Conservation (phyloP, 2,329 filamentous ascomycete species). For the Ilyonectria destructans region DNA sequence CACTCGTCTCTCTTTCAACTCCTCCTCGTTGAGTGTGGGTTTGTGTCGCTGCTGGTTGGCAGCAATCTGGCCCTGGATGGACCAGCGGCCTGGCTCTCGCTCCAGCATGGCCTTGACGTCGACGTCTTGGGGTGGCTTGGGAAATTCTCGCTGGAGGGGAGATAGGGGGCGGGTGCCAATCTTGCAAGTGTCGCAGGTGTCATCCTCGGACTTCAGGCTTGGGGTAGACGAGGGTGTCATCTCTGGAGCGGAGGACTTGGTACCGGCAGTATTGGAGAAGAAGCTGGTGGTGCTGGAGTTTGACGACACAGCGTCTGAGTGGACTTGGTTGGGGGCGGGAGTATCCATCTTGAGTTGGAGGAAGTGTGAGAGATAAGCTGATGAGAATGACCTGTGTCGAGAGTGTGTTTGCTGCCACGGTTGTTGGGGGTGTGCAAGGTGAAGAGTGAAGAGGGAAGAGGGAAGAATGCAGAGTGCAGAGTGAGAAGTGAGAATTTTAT, state of each 20-base stretch:
- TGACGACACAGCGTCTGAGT: conserved; percentile 36
- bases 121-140: conserved; percentile 58
- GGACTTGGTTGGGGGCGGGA: conserved; percentile 30
- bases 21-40: conserved; percentile 38
- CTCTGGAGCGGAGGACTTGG: conserved; percentile 44
- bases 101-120: conserved; percentile 62
- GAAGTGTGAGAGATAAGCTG: not conserved
- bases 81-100: conserved; percentile 62
- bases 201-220: conserved; percentile 37
- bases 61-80: conserved; percentile 56
- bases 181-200: conserved; percentile 30
- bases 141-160: conserved; percentile 56
- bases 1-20: conserved; percentile 55
- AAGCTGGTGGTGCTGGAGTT: conserved; percentile 39
- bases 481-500: conserved; percentile 19
- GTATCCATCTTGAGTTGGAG: conserved; percentile 22
- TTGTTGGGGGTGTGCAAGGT: not conserved
- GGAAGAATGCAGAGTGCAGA: not conserved
- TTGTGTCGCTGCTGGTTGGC: conserved; percentile 52
- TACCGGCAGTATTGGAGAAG: conserved; percentile 34
- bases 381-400: not conserved
- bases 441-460: not conserved
- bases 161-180: conserved; percentile 53
- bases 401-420: not conserved
- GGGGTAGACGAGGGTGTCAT: conserved; percentile 45